Evolutionary conservation across 2,329 filamentous ascomycete genomes (phyloP).

Genomic region (Aspergillus udagawae): DNA sequence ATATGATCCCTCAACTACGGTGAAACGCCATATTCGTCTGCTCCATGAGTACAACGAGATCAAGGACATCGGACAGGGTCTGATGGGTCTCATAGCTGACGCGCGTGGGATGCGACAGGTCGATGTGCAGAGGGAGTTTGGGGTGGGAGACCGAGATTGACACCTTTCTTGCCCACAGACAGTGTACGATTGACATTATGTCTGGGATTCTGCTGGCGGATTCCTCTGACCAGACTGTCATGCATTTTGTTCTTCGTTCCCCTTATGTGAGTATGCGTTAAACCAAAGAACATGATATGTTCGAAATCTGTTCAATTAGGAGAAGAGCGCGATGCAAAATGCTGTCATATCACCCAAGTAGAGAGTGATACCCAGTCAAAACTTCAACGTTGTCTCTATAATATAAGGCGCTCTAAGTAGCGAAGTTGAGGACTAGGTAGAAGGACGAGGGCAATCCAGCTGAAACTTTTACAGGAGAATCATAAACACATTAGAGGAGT

Average conservation of each 20-base stretch:
- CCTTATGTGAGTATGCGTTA: background rate
- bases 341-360: background rate
- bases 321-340: background rate
- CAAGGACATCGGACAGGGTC: conserved; percentile 62
- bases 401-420: background rate
- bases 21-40: conserved; percentile 60
- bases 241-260: background rate
- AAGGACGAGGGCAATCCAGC: background rate
- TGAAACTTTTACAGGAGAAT: background rate
- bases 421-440: background rate
- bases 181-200: background rate
- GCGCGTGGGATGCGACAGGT: conserved; percentile 53
- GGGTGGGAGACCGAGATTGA: conserved; percentile 36
- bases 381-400: background rate
- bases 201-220: background rate
- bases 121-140: conserved; percentile 40
- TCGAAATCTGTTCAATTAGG: background rate
- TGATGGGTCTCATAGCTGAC: conserved; percentile 66
- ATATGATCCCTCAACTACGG: conserved; percentile 48
- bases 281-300: background rate
- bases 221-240: background rate
- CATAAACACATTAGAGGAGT: conserved; percentile 1
- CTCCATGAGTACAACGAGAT: conserved; percentile 69
- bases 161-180: background rate
- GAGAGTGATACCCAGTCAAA: background rate